phyloP scores from a whole-genome alignment of 2,329 filamentous ascomycete genomes.

The Paracamarosporium sp. region DNA sequence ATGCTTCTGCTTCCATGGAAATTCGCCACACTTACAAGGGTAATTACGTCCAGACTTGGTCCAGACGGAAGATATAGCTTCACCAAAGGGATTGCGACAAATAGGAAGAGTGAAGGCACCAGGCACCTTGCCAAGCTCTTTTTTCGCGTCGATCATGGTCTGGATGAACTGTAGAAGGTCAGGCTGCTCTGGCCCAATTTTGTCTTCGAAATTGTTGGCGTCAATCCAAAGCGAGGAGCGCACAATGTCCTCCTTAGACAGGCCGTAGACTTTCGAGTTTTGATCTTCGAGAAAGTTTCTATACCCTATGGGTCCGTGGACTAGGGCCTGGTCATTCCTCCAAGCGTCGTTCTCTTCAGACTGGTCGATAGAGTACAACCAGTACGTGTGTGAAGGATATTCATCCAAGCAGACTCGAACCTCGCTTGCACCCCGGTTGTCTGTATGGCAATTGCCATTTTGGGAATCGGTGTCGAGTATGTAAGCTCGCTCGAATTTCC shows the following conservation, averaged over 20 bases:
- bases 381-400: not conserved
- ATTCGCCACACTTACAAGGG: constrained; percentile 26
- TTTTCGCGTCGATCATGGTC: too few relatives aligned
- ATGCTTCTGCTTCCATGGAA: constrained; percentile 12
- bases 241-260: not conserved
- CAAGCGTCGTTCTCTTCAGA: not conserved
- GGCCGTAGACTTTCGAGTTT: not conserved
- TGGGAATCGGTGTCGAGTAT: not conserved
- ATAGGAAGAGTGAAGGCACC: not conserved
- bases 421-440: not conserved
- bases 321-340: not conserved
- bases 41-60: constrained; percentile 11
- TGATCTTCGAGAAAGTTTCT: not conserved
- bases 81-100: constrained; percentile 2
- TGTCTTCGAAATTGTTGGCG: not conserved
- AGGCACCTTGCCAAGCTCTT: not conserved
- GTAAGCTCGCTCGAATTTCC: not conserved
- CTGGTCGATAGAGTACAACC: not conserved
- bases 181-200: not conserved
- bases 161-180: not conserved
- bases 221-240: not conserved
- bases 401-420: not conserved
- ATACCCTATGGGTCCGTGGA: not conserved
- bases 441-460: not conserved
- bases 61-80: constrained; percentile 3